Evolutionary conservation across 345 rosid genomes (phyloP), one percentile per base, ranked within the genome.

Genomic region (Brassica nigra): DNA sequence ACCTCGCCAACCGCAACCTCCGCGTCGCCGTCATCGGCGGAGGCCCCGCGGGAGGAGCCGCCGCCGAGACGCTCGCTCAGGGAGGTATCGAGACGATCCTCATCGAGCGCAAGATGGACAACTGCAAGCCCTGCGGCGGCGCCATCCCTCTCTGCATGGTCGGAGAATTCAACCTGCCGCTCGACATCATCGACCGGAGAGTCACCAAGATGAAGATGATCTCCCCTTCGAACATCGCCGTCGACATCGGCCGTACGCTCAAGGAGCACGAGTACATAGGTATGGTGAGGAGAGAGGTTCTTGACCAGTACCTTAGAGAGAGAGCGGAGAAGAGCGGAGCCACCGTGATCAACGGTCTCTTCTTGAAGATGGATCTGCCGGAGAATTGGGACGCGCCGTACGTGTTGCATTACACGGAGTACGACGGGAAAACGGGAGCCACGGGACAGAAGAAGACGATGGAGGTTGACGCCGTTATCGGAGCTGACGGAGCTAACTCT

Each of bases 141-240:
- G 97, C 98, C 18, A 94, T 92, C 66, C 98, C 98, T 27, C 86
- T 94, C 42, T 92, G 97, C 82, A 91, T 92, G 98, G 98, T 94
- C 67, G 98, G 97, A 0, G 98, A 94, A 65, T 94, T 94, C 80
- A 95, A 92, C 84, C 81, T 94, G n/a, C 98, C 98, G 1, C 66
- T 92, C 14, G 98, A 94, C 64, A 91, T 94, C 18, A 94, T 94
- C 34, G 98, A 94, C 85, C 86, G 98, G 63, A 78, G 80, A 9
- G 97, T 92, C 68, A 94, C 97, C 28, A 90, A 90, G 83, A 94
- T 94, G 97, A 94, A 91, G 88, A 94, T 94, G 98, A 91, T 94
- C 5, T 92, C 97, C 0, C 98, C 97, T 5, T 94, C 97, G n/a
- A 94, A 94, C 80, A 86, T 94, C 5, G 91, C 99, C 5, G 97